A percentile compares a stretch with the other conserved stretches of the same genome.
Conservation (phyloP, 2,329 filamentous ascomycete species). For the Aureobasidium sp. region DNA sequence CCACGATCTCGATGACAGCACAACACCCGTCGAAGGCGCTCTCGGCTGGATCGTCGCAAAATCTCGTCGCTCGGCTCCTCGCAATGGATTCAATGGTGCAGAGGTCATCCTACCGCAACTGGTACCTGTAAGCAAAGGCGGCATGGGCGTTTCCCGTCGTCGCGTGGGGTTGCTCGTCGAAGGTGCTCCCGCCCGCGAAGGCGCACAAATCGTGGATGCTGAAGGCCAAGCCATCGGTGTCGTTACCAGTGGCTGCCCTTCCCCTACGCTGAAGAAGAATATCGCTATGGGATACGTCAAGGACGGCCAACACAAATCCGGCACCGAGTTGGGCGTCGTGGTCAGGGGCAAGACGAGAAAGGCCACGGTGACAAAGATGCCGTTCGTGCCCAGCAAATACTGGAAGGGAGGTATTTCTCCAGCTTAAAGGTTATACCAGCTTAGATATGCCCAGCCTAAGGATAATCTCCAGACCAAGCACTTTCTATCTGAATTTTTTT, state of each 20-base stretch:
- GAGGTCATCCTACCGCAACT: constrained; percentile 71
- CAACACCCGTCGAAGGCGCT: constrained; percentile 58
- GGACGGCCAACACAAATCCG: constrained; percentile 72
- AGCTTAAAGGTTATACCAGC: constrained; percentile 9
- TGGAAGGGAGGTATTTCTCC: constrained; percentile 38
- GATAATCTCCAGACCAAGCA: too few relatives aligned
- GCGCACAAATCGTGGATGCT: constrained; percentile 64
- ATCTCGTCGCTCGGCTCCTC: constrained; percentile 48
- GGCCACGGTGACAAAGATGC: constrained; percentile 78
- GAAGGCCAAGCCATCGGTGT: constrained; percentile 61
- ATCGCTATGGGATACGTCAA: constrained; percentile 93
- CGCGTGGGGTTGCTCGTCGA: constrained; percentile 76
- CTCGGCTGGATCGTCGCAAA: constrained; percentile 79
- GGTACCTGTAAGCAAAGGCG: constrained; percentile 63
- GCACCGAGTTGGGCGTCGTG: constrained; percentile 70
- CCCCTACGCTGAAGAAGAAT: constrained; percentile 77
- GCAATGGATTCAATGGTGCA: constrained; percentile 75
- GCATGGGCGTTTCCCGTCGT: constrained; percentile 59
- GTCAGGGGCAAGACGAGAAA: constrained; percentile 69
- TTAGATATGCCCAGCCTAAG: too few relatives aligned
- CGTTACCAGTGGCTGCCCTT: constrained; percentile 85
- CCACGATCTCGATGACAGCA: constrained; percentile 82
- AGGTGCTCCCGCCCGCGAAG: constrained; percentile 83
- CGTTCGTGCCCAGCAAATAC: constrained; percentile 76
- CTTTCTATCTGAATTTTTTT: too few relatives aligned